Percentiles rank a stretch among this genome's conserved stretches.
Evolutionary conservation across 1,139 yeast genomes (phyloP).

Genomic region (Kodamaea ohmeri): DNA sequence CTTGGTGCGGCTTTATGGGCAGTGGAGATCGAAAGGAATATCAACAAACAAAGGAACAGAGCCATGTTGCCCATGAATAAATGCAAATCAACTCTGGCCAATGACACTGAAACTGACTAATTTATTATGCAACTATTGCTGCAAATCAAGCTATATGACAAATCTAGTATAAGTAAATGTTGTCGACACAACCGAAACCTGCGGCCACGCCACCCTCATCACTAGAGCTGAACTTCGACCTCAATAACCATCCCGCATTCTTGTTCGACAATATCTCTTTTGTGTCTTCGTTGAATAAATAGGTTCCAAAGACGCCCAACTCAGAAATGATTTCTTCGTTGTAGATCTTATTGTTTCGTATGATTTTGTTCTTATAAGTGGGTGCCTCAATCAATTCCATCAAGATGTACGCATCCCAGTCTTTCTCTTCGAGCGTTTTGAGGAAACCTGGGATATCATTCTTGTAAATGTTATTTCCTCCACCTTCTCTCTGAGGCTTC

Average conservation of each 20-base stretch:
- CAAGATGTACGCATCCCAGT: slow-evolving; percentile 88
- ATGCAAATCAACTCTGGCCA: background rate
- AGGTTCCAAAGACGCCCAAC: slow-evolving; percentile 85
- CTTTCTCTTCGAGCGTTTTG: slow-evolving; percentile 54
- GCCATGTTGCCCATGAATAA: slow-evolving; percentile 4
- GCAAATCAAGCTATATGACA: slow-evolving; percentile 11
- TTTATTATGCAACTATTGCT: background rate
- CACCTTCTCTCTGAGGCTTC: slow-evolving; percentile 97
- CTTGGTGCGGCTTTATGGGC: slow-evolving; percentile 79
- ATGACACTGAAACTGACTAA: background rate
- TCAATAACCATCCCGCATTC: slow-evolving; percentile 77
- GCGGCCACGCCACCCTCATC: slow-evolving; percentile 99
- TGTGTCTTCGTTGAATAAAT: slow-evolving; percentile 63
- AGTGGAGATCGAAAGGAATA: slow-evolving; percentile 27
- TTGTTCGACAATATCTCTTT: slow-evolving; percentile 61
- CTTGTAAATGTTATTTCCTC: slow-evolving; percentile 89
- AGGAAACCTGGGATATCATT: slow-evolving; percentile 77
- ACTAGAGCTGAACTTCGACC: slow-evolving; percentile 83
- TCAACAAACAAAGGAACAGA: background rate
- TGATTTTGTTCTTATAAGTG: slow-evolving; percentile 59
- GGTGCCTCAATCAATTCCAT: slow-evolving; percentile 92
- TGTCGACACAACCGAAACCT: slow-evolving; percentile 95
- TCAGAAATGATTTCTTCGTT: slow-evolving; percentile 79
- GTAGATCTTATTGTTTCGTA: slow-evolving; percentile 61
- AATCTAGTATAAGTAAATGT: slow-evolving; percentile 46